phyloP scores from a whole-genome alignment of 441 rosid species.

The Mallotus japonicus region DNA sequence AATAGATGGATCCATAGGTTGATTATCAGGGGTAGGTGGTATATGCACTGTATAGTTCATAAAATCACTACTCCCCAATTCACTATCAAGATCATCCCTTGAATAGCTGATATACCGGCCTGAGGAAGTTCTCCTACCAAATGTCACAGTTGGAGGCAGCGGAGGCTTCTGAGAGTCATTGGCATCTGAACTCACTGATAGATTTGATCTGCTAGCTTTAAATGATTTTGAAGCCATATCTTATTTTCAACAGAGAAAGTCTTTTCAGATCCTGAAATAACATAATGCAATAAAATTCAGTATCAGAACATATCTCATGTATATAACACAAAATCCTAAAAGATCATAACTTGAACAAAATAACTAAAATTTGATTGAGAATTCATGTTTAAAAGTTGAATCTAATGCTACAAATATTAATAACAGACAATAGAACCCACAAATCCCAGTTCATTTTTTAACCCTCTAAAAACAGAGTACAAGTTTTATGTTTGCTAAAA shows the following conservation, averaged over 20 bases:
- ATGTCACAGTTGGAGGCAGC: constrained; percentile 52
- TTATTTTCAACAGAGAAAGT: constrained; percentile 21
- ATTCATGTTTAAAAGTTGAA: background rate
- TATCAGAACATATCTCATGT: constrained; percentile 10
- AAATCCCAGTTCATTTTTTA: background rate
- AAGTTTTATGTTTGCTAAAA: no score
- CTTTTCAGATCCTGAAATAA: constrained; percentile 41
- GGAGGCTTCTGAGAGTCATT: constrained; percentile 60
- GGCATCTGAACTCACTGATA: constrained; percentile 59
- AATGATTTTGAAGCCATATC: constrained; percentile 67
- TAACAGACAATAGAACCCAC: background rate
- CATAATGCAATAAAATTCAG: constrained; percentile 9
- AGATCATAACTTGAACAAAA: constrained; percentile 3
- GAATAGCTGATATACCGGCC: constrained; percentile 89
- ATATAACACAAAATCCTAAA: constrained; percentile 6
- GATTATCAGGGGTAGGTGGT: constrained; percentile 93
- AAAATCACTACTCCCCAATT: constrained; percentile 60
- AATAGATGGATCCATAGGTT: constrained; percentile 78
- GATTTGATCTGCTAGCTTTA: constrained; percentile 50
- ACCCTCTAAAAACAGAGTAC: background rate
- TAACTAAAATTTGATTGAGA: background rate
- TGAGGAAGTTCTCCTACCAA: constrained; percentile 71
- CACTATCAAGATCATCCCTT: constrained; percentile 88
- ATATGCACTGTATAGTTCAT: constrained; percentile 77
- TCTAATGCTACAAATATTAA: background rate